Base-by-base conservation (phyloP, 1,284 basidiomycete species). In the Boletellus deceptivus region DNA sequence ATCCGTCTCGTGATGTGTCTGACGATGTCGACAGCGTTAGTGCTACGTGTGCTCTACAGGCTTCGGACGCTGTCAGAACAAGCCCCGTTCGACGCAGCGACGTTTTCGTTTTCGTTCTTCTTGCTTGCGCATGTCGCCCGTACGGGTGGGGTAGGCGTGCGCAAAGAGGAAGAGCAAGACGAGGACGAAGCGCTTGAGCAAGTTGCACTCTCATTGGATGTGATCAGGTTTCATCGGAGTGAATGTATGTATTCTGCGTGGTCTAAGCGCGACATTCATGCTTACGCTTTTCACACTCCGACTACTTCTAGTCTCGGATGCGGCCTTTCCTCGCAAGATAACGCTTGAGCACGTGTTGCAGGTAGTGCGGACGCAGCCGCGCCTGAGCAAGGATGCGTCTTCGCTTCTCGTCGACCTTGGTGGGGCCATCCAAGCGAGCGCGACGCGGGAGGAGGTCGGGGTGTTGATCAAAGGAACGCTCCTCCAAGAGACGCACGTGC, bases 41-140 rank as follows among this genome's bases (percentile, higher is more conserved):
- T 94, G 27, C 76, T 91, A 38, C 90, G 96, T 17, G 85, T 98
- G 2, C 74, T 99, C 1, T 93, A 98, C 67, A 85, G 92, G 29
- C 68, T 99, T 2, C 85, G 91, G 29, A 89, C 84, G 52, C 73
- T 95, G 3, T 86, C 91, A 0, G 91, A 96, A 59, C 86, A 92
- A 61, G 72, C 80, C 0, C 84, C 92, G 0, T 87, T 99, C 43
- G 92, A 97, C 63, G 79, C 86, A 0, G 83, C 87, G 0, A 93
- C 93, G 0, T 95, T 91, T 67, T 83, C 90, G 0, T 92, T 96
- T 59, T 71, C 84, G 1, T 87, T 85, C 42, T 90, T 94, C 7
- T 75, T 99, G 13, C 73, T 99, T 13, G 80, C 75, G 8, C 77
- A 81, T 49, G 83, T 98, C 17, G 76, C 95, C 8, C 64, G 73